Evolutionary conservation across 306 rosid genomes (phyloP).

Genomic region (Prunus kanzakura): DNA sequence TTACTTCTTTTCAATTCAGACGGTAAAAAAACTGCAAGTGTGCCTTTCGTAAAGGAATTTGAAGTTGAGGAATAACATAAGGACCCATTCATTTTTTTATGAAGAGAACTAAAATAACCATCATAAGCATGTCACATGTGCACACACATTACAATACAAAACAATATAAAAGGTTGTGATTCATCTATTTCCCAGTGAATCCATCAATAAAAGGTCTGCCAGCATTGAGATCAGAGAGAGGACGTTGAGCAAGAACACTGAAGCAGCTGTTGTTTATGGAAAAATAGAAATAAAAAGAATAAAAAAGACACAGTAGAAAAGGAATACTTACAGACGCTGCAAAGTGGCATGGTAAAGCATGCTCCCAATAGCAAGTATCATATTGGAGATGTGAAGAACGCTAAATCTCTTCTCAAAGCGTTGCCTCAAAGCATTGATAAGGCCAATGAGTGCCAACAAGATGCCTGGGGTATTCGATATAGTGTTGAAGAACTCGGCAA

Average conservation of each 20-base stretch:
- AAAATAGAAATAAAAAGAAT: no score
- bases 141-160: no score
- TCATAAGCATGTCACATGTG: no score
- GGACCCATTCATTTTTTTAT: not conserved
- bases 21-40: not conserved
- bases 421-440: slow-evolving; percentile 70
- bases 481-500: slow-evolving; percentile 91
- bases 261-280: not conserved
- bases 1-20: no score
- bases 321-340: slow-evolving; percentile 73
- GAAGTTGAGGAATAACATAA: not conserved
- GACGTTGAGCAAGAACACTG: no score
- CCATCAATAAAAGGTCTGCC: slow-evolving; percentile 24
- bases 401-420: slow-evolving; percentile 95
- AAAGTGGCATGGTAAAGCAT: slow-evolving; percentile 90
- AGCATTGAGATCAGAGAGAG: slow-evolving; percentile 5
- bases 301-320: slow-evolving; percentile 57
- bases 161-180: no score
- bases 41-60: no score
- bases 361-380: slow-evolving; percentile 86
- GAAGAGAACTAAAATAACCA: no score
- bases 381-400: slow-evolving; percentile 82
- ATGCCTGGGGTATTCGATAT: slow-evolving; percentile 74
- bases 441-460: slow-evolving; percentile 86
- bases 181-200: not conserved